Evolutionary conservation across 1,284 basidiomycete genomes (phyloP), one percentile per base, ranked within the genome.

Genomic region (Marasmius sp.): DNA sequence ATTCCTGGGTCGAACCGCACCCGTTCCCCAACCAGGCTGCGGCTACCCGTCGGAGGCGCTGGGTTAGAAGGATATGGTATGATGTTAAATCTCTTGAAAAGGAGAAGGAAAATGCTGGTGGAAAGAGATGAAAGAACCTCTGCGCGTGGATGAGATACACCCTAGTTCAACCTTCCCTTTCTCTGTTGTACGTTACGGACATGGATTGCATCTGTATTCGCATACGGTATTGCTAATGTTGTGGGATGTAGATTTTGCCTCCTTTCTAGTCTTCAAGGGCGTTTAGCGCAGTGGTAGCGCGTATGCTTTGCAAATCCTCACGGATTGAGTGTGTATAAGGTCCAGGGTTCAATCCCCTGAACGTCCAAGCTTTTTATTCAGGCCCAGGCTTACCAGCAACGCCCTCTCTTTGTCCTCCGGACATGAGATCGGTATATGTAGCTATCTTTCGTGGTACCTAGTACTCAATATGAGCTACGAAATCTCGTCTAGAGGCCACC

Each of bases 1-100:
- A 92, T 64, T 75, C 80, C 0, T 92, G 91, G 91, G 76, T 82
- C 10, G 78, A 85, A 55, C 78, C 79, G 9, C 70, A 78, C 71
- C 62, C 74, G 65, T 67, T 82, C 77, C 63, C 80, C 6, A 54
- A 64, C 41, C 78, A 45, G 79, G 81, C 74, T 77, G 61, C 62
- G 16, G 62, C 62, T 22, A 65, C 60, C 11, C 55, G 64, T n/a
- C 58, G 64, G 53, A 61, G 61, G 43, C 39, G 61, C 34, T 62
- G 61, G 59, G 53, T 58, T 18, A 61, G 61, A 27, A 52, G 62
- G 55, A 61, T 59, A 37, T 61, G 59, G 57, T 60, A 58, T 53
- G 38, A 59, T 27, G 20, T 18, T 34, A 27, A 36, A 38, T 53
- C 48, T 33, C 39, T 33, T 54, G 59, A 51, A 43, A 43, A 34